Evolutionary conservation across 768 basidiomycete genomes (phyloP).

Genomic region (Pleurotus pulmonarius): DNA sequence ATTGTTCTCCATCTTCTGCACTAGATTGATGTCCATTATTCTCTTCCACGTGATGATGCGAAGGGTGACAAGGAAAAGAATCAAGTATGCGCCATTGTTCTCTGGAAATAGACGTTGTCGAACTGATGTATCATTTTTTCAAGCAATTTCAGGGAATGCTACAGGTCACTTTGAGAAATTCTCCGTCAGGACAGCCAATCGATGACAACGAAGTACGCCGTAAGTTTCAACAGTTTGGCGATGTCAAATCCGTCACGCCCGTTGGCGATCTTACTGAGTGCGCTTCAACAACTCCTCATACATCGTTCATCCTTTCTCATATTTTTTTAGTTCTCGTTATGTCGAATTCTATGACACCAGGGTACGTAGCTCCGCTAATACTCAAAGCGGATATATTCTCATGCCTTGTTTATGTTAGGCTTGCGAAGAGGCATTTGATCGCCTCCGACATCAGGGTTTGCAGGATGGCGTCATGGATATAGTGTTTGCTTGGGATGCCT

Average conservation of each 20-base stretch:
- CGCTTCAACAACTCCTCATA: slow-evolving; percentile 12
- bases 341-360: slow-evolving; percentile 94
- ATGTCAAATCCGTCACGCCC: slow-evolving; percentile 76
- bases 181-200: slow-evolving; percentile 62
- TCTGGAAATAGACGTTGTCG: not conserved
- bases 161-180: slow-evolving; percentile 72
- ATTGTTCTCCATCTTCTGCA: slow-evolving; percentile 19
- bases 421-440: slow-evolving; percentile 75
- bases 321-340: slow-evolving; percentile 64
- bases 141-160: slow-evolving; percentile 83
- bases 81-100: slow-evolving; percentile 49
- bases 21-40: slow-evolving; percentile 98
- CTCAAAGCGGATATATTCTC: not conserved
- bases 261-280: slow-evolving; percentile 64
- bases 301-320: not conserved
- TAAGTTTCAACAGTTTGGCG: slow-evolving; percentile 86
- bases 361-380: slow-evolving; percentile 35
- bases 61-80: slow-evolving; percentile 75
- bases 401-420: slow-evolving; percentile 39
- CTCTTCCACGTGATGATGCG: slow-evolving; percentile 84
- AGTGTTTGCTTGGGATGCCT: slow-evolving; percentile 75
- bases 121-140: not conserved
- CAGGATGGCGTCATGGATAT: slow-evolving; percentile 91
- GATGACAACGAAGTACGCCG: slow-evolving; percentile 84
- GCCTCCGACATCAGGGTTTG: slow-evolving; percentile 70